Conservation (phyloP, 2,329 filamentous ascomycete genomes). For the Claviceps digitariae region DNA sequence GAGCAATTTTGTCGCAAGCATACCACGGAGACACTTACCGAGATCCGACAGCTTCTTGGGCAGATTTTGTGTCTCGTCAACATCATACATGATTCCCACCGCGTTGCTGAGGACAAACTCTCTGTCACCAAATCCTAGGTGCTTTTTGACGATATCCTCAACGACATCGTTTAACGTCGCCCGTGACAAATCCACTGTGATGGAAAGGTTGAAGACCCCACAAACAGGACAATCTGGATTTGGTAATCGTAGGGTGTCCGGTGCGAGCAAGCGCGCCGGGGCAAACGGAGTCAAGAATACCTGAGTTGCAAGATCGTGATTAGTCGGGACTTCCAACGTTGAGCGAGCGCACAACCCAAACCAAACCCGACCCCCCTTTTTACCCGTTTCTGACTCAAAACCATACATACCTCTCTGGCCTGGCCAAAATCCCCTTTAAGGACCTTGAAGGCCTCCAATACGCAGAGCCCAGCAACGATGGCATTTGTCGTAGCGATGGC, state of each 20-base stretch:
- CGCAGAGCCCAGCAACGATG: conserved; percentile 84
- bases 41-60: conserved; percentile 66
- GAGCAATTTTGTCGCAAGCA: neutral
- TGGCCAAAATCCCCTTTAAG: conserved; percentile 56
- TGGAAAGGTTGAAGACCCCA: conserved; percentile 53
- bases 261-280: conserved; percentile 42
- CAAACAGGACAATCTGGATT: conserved; percentile 79
- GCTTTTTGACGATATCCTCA: conserved; percentile 52
- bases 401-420: conserved; percentile 53
- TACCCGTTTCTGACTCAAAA: neutral
- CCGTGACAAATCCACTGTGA: conserved; percentile 53
- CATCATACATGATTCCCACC: conserved; percentile 70
- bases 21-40: conserved; percentile 29
- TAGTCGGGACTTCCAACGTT: conserved; percentile 1
- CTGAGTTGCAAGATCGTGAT: conserved; percentile 20
- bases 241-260: conserved; percentile 45
- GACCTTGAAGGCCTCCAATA: conserved; percentile 86
- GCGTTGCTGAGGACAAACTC: conserved; percentile 70
- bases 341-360: neutral
- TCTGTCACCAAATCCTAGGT: conserved; percentile 62
- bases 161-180: conserved; percentile 73
- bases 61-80: conserved; percentile 78
- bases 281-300: conserved; percentile 67
- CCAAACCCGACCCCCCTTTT: neutral
- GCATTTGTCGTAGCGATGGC: conserved; percentile 97